These are phyloP conservation scores for Mycena chlorophos DNA, from an alignment of 768 basidiomycete genomes.

Conservation along the genomic window DNA sequence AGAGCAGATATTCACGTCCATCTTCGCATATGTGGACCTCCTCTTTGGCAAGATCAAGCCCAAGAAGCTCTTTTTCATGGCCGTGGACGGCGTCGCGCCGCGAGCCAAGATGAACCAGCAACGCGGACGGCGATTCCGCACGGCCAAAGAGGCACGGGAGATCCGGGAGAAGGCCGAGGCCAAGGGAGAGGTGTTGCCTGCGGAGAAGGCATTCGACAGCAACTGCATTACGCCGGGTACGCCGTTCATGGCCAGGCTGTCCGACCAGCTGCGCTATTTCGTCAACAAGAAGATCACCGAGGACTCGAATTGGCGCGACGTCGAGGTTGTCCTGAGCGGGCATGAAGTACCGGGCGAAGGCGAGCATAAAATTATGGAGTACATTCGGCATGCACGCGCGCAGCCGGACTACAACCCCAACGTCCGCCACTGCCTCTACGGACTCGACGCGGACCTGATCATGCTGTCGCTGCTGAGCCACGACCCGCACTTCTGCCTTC, in stretches of 20 bases:
- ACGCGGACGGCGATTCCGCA: constrained; percentile 88
- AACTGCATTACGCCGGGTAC: constrained; percentile 99
- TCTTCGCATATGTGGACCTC: constrained; percentile 96
- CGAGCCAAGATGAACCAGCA: constrained; percentile 99
- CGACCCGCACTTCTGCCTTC: constrained; percentile 96
- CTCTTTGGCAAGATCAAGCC: constrained; percentile 97
- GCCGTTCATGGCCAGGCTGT: constrained; percentile 92
- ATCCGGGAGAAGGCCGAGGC: constrained; percentile 80
- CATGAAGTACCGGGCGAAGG: constrained; percentile 99
- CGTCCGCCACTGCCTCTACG: constrained; percentile 95
- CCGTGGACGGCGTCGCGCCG: constrained; percentile 95
- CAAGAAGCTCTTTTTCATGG: constrained; percentile 97
- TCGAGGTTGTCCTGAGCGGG: constrained; percentile 91
- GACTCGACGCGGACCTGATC: constrained; percentile 96
- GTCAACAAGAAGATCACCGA: constrained; percentile 98
- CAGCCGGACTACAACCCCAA: constrained; percentile 97
- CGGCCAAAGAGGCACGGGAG: constrained; percentile 90
- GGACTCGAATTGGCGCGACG: constrained; percentile 91
- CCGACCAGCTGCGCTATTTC: constrained; percentile 91
- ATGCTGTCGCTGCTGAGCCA: constrained; percentile 97
- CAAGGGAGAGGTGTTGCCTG: constrained; percentile 89
- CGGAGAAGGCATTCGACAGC: constrained; percentile 95
- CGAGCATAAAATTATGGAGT: constrained; percentile 99
- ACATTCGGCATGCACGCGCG: constrained; percentile 90
- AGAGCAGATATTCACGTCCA: constrained; percentile 95